Conservation (phyloP, 306 rosid species). For the Lupinus albus region DNA sequence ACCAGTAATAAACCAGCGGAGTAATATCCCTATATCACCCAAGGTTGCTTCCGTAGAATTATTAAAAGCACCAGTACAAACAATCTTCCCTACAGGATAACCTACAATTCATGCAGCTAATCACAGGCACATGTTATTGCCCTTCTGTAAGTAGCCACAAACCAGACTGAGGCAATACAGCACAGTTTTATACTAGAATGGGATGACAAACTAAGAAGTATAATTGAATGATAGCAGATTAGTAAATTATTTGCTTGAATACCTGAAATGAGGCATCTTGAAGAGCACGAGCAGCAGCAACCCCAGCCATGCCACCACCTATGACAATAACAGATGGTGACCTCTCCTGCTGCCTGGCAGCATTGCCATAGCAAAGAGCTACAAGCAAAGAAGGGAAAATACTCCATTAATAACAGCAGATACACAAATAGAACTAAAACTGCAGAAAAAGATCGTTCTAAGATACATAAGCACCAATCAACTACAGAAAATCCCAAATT, state of each 20-base stretch:
- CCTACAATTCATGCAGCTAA: constrained; percentile 6
- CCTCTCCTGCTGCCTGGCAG: constrained; percentile 50
- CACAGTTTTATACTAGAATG: constrained; percentile 1
- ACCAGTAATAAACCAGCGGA: constrained; percentile 21
- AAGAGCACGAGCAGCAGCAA: constrained; percentile 94
- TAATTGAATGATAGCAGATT: background rate
- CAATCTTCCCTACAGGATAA: constrained; percentile 4
- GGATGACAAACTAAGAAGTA: background rate
- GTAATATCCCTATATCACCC: constrained; percentile 3
- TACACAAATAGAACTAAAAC: background rate
- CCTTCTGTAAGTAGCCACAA: constrained; percentile 1
- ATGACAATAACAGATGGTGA: constrained; percentile 93
- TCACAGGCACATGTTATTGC: background rate
- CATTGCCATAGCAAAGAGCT: constrained; percentile 61
- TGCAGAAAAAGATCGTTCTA: background rate
- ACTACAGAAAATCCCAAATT: background rate
- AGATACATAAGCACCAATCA: background rate
- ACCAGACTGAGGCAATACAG: constrained; percentile 1
- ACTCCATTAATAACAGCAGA: constrained; percentile 14
- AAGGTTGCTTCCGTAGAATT: background rate
- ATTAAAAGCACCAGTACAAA: constrained; percentile 23
- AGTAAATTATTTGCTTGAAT: constrained; percentile 14
- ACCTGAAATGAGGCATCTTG: constrained; percentile 92
- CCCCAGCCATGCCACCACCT: constrained; percentile 93
- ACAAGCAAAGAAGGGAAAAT: constrained; percentile 27